Conservation (phyloP, 768 basidiomycete genomes). For the Russula dissimulans region DNA sequence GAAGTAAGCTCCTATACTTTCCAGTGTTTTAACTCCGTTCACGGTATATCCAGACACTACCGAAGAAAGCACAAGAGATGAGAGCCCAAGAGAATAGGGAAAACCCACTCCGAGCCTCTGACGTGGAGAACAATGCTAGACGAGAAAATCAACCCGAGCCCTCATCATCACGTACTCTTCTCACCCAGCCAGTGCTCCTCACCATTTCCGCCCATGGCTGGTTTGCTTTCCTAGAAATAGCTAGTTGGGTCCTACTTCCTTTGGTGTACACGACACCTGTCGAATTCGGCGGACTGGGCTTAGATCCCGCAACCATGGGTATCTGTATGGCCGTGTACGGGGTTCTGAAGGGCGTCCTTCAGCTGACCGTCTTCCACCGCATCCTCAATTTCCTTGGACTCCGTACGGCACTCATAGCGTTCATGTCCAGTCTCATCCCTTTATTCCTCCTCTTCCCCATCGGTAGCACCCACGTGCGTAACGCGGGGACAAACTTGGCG, state of each 20-base stretch:
- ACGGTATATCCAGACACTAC: slow-evolving; percentile 23
- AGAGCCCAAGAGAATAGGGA: background rate
- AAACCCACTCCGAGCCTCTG: background rate
- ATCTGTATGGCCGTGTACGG: slow-evolving; percentile 30
- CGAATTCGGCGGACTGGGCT: slow-evolving; percentile 32
- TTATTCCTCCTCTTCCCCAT: background rate
- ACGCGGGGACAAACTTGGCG: too few species aligned
- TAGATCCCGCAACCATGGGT: slow-evolving; percentile 33
- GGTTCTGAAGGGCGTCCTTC: slow-evolving; percentile 30
- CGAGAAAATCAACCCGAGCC: too few species aligned
- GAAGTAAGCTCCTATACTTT: slow-evolving; percentile 21
- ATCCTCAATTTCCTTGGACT: slow-evolving; percentile 22
- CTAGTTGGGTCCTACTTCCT: slow-evolving; percentile 22
- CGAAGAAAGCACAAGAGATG: slow-evolving; percentile 17
- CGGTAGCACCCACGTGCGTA: background rate
- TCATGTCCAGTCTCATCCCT: background rate
- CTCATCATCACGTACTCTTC: background rate
- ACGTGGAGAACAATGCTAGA: background rate
- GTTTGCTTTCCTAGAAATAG: slow-evolving; percentile 9
- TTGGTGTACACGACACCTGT: slow-evolving; percentile 39
- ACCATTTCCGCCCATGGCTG: slow-evolving; percentile 2
- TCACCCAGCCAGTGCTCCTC: slow-evolving; percentile 5
- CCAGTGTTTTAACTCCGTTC: slow-evolving; percentile 27
- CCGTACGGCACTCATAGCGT: background rate
- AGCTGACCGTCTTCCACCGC: slow-evolving; percentile 31